These are phyloP conservation scores for Anastatica hierochuntica DNA, from an alignment of 345 rosid species.

Conservation along the genomic window DNA sequence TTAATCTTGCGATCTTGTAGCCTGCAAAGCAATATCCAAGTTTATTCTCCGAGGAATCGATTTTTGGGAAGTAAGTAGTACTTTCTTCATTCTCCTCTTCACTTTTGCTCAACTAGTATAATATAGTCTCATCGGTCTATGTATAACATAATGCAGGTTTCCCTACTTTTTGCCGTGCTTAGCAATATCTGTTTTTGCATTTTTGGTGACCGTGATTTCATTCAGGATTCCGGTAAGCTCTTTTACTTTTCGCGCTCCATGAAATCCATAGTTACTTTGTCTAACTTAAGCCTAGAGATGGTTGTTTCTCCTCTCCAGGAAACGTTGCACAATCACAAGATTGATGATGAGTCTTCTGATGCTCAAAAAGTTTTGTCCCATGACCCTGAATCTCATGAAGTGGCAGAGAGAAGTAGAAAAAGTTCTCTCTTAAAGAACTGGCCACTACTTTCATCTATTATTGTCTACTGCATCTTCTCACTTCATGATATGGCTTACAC, in stretches of 20 bases:
- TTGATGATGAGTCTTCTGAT: slow-evolving; percentile 27
- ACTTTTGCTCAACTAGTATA: neutral
- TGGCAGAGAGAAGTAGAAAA: slow-evolving; percentile 15
- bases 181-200: slow-evolving; percentile 49
- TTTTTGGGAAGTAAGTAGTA: slow-evolving; percentile 53
- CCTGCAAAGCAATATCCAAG: slow-evolving; percentile 80
- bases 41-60: slow-evolving; percentile 51
- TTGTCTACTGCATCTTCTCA: slow-evolving; percentile 76
- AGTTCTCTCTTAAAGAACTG: slow-evolving; percentile 54
- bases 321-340: slow-evolving; percentile 56
- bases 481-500: slow-evolving; percentile 95
- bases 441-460: slow-evolving; percentile 84
- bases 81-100: neutral
- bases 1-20: slow-evolving; percentile 24
- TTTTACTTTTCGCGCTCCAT: neutral
- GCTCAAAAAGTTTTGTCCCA: slow-evolving; percentile 33
- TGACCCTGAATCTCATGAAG: slow-evolving; percentile 22
- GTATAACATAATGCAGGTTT: slow-evolving; percentile 46
- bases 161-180: slow-evolving; percentile 76
- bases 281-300: slow-evolving; percentile 6
- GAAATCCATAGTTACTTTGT: neutral
- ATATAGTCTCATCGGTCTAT: slow-evolving; percentile 3
- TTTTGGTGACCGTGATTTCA: slow-evolving; percentile 39
- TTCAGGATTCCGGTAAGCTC: slow-evolving; percentile 67
- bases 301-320: slow-evolving; percentile 34